A percentile compares a stretch with the other conserved stretches of the same genome.
Evolutionary conservation across 306 rosid species (phyloP).

Genomic region (Cucumis sativus): DNA sequence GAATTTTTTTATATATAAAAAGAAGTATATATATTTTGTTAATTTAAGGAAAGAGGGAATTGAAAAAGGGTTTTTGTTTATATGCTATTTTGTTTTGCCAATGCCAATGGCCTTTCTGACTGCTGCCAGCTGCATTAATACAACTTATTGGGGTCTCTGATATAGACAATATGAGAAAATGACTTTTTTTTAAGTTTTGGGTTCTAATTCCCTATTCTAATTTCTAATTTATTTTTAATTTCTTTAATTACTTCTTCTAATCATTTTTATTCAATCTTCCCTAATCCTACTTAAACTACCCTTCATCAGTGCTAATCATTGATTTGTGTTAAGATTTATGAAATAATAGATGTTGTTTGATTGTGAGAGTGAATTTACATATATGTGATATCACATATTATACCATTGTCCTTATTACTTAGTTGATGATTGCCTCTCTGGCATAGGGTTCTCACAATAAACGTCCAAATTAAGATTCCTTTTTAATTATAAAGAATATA

Average conservation of each 20-base stretch:
- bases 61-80: not conserved
- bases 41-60: not conserved
- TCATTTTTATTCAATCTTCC: not conserved
- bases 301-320: not conserved
- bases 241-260: not conserved
- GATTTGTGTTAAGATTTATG: too few relatives aligned
- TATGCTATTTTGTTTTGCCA: slow-evolving; percentile 2
- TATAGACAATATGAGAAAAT: slow-evolving; percentile 2
- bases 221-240: not conserved
- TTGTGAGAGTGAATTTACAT: not conserved
- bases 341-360: not conserved
- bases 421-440: not conserved
- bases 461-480: not conserved
- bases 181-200: not conserved
- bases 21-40: not conserved
- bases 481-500: not conserved
- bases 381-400: not conserved
- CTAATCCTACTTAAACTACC: not conserved
- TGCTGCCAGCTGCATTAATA: slow-evolving; percentile 10
- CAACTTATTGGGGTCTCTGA: slow-evolving; percentile 7
- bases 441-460: not conserved
- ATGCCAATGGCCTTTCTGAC: slow-evolving; percentile 9
- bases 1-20: too few relatives aligned
- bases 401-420: too few relatives aligned
- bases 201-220: too few relatives aligned